Conservation (phyloP, 2,329 filamentous ascomycete species). For the Monilinia fructigena region DNA sequence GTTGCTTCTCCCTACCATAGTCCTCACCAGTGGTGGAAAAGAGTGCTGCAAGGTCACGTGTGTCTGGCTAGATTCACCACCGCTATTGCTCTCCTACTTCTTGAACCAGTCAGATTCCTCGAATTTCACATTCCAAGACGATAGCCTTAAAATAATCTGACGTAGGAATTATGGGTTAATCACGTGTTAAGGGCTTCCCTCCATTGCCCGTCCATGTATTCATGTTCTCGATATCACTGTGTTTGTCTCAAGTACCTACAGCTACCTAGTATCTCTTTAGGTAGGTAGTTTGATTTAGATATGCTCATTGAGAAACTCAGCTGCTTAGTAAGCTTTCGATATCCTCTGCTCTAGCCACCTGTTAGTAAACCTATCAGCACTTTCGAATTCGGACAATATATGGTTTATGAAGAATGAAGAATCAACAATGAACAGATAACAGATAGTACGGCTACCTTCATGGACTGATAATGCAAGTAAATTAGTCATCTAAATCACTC, state of each 20-base stretch:
- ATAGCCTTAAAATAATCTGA: constrained; percentile 19
- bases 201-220: not conserved
- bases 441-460: not conserved
- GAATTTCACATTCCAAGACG: not conserved
- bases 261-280: too few species aligned
- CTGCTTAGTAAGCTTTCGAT: too few species aligned
- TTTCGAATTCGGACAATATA: too few species aligned
- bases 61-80: not conserved
- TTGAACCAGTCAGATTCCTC: constrained; percentile 34
- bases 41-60: not conserved
- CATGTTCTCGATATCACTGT: too few species aligned
- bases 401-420: not conserved
- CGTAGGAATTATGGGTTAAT: not conserved
- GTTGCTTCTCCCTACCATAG: too few species aligned
- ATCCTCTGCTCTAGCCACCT: too few species aligned
- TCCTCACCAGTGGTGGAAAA: too few species aligned
- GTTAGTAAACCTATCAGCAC: too few species aligned
- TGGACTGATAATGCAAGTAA: not conserved
- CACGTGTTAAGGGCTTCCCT: constrained; percentile 3
- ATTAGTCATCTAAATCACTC: not conserved
- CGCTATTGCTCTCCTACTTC: not conserved
- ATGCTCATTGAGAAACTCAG: too few species aligned
- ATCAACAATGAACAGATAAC: not conserved
- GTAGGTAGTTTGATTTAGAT: too few species aligned
- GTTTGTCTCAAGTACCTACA: too few species aligned